Conservation (phyloP, 129 eudicot species). For the Tagetes erecta region DNA sequence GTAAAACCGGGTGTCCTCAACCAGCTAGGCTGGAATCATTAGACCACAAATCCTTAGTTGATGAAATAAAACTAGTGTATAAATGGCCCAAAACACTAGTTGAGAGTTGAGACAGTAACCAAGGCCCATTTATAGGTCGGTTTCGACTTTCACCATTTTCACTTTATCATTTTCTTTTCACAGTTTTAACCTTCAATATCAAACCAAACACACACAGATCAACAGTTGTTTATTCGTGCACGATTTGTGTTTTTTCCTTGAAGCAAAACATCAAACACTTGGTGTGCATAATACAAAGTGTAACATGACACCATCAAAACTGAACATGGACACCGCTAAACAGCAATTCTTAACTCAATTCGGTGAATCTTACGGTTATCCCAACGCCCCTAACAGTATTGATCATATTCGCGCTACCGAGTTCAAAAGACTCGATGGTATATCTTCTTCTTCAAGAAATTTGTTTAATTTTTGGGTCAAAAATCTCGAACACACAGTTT, state of each 20-base stretch:
- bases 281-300: conserved; percentile 13
- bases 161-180: no score
- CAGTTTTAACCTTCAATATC: no score
- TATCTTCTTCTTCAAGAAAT: conserved; percentile 11
- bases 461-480: not conserved
- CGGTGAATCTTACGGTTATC: conserved; percentile 83
- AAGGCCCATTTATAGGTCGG: not conserved
- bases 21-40: no score
- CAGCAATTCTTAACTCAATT: conserved; percentile 61
- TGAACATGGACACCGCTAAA: conserved; percentile 44
- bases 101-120: not conserved
- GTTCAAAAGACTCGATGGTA: conserved; percentile 67
- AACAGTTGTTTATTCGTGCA: not conserved
- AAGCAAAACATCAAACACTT: conserved; percentile 20
- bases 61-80: no score
- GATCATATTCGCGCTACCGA: conserved; percentile 83
- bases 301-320: conserved; percentile 15
- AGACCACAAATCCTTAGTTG: no score
- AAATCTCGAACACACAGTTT: not conserved
- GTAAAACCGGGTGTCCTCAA: no score
- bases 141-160: not conserved
- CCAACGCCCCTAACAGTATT: conserved; percentile 63
- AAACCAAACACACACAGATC: not conserved
- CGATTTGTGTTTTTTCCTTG: conserved; percentile 14
- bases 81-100: not conserved